phyloP scores from a whole-genome alignment of 345 rosid species.

The Rhodamnia rubescens region DNA sequence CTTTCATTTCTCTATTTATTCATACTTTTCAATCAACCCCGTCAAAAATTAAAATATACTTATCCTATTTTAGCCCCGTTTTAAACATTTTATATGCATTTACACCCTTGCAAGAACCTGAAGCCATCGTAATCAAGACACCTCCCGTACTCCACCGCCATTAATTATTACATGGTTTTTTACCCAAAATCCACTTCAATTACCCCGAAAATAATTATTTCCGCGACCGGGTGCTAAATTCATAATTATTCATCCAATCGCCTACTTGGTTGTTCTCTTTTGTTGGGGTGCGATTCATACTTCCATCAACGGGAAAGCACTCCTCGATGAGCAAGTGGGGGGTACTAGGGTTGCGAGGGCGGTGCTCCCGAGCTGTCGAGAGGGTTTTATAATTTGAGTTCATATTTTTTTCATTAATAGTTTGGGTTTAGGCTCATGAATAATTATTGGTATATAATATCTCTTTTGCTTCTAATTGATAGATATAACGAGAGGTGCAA shows the following conservation, averaged over 20 bases:
- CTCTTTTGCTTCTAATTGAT: too few species aligned
- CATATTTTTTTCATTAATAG: too few species aligned
- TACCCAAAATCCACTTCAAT: background rate
- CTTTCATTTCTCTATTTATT: background rate
- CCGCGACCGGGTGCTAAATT: background rate
- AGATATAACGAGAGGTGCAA: too few species aligned
- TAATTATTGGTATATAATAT: too few species aligned
- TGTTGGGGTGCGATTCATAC: background rate
- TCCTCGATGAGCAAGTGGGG: too few species aligned
- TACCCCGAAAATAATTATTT: background rate
- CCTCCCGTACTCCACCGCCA: fast-evolving
- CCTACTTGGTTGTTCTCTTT: background rate
- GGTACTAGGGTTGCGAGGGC: too few species aligned
- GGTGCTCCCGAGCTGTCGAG: too few species aligned
- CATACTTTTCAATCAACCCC: background rate
- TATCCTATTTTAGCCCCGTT: background rate
- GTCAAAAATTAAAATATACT: background rate
- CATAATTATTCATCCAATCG: background rate
- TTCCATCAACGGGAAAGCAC: too few species aligned
- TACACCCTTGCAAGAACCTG: background rate
- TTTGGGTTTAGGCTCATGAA: too few species aligned
- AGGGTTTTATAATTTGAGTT: too few species aligned
- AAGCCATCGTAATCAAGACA: background rate
- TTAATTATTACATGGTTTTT: background rate
- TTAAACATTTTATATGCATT: background rate